These are phyloP conservation scores for Trifolium fragiferum DNA, from an alignment of 306 rosid genomes.

Conservation along the genomic window DNA sequence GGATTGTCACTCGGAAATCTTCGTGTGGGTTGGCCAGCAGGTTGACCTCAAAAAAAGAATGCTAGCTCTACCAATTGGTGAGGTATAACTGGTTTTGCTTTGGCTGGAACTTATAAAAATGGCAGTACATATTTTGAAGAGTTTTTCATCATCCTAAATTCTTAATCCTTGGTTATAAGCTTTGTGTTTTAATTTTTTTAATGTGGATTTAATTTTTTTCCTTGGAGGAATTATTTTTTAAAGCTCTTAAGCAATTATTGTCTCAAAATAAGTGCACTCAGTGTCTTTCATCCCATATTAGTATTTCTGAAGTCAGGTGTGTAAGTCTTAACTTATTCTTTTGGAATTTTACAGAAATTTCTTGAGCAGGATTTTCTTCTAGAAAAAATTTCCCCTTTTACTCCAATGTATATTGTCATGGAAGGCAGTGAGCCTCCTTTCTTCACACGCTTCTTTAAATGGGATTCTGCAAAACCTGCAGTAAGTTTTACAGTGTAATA, in stretches of 20 bases:
- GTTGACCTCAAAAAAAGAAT: slow-evolving; percentile 67
- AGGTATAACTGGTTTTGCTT: slow-evolving; percentile 66
- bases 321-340: slow-evolving; percentile 34
- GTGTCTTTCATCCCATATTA: slow-evolving; percentile 16
- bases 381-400: slow-evolving; percentile 69
- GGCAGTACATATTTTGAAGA: slow-evolving; percentile 24
- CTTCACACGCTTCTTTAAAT: slow-evolving; percentile 93
- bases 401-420: slow-evolving; percentile 78
- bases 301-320: slow-evolving; percentile 36
- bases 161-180: neutral
- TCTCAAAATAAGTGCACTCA: slow-evolving; percentile 11
- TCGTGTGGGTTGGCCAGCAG: slow-evolving; percentile 96
- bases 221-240: slow-evolving; percentile 1
- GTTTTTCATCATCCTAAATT: neutral
- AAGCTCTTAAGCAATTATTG: neutral
- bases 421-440: slow-evolving; percentile 97
- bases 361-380: slow-evolving; percentile 85
- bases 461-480: slow-evolving; percentile 86
- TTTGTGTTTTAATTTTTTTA: neutral
- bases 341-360: slow-evolving; percentile 72
- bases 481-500: slow-evolving; percentile 56
- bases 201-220: slow-evolving; percentile 25
- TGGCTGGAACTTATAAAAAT: slow-evolving; percentile 39
- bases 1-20: slow-evolving; percentile 83
- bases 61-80: slow-evolving; percentile 85